These are phyloP conservation scores for Camillea tinctor DNA, from an alignment of 2,329 filamentous ascomycete species.

Conservation along the genomic window DNA sequence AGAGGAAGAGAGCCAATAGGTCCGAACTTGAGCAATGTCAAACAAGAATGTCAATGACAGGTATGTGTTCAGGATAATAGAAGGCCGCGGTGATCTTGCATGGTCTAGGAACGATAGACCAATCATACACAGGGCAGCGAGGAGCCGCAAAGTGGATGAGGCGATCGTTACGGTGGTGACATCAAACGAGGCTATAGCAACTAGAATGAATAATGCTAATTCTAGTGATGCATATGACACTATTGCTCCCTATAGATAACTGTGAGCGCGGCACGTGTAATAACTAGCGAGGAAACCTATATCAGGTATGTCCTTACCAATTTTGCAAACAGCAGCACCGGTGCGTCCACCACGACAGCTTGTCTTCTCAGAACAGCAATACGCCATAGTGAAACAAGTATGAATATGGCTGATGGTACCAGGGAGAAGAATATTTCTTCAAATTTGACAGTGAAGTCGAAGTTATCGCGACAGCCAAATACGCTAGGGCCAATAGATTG, in stretches of 20 bases:
- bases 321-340: conserved; percentile 34
- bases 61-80: conserved; percentile 41
- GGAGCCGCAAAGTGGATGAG: conserved; percentile 2
- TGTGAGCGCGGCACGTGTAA: not conserved
- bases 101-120: conserved; percentile 14
- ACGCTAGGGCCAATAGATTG: conserved; percentile 42
- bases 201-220: conserved; percentile 8
- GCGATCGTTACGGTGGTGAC: conserved; percentile 4
- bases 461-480: conserved; percentile 45
- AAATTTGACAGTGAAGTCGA: conserved; percentile 51
- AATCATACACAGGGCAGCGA: conserved; percentile 13
- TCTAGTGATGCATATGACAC: conserved; percentile 10
- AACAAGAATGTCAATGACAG: conserved; percentile 42
- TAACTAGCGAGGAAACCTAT: not conserved
- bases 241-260: conserved; percentile 12
- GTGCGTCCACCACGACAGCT: conserved; percentile 36
- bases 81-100: conserved; percentile 36
- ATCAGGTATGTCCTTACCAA: conserved; percentile 23
- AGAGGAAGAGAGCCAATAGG: conserved; percentile 15
- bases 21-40: conserved; percentile 43
- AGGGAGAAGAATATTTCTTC: conserved; percentile 47
- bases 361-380: conserved; percentile 31
- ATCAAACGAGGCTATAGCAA: conserved; percentile 4
- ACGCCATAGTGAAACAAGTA: conserved; percentile 35
- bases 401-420: conserved; percentile 40